phyloP scores from a whole-genome alignment of 331 rosid genomes.

The Acacia concinna region DNA sequence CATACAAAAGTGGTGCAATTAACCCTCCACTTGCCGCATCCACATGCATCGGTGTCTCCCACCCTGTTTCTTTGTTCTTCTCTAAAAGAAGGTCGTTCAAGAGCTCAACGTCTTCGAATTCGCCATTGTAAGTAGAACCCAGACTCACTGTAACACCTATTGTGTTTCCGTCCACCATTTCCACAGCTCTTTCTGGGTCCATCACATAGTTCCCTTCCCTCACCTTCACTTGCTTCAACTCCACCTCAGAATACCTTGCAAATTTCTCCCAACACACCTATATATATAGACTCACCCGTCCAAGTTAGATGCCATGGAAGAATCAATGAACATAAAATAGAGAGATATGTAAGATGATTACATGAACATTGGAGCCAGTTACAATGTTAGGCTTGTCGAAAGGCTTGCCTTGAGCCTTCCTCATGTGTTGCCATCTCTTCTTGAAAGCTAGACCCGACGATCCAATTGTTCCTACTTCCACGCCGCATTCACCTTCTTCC shows the following conservation, averaged over 20 bases:
- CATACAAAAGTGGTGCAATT: constrained; percentile 69
- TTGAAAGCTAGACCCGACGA: constrained; percentile 83
- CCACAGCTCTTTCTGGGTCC: constrained; percentile 69
- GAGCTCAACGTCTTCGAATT: constrained; percentile 71
- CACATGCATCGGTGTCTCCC: constrained; percentile 80
- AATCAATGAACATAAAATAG: not conserved
- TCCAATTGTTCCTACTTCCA: constrained; percentile 74
- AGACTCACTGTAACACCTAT: constrained; percentile 70
- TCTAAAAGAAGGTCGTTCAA: constrained; percentile 53
- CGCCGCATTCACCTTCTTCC: constrained; percentile 52
- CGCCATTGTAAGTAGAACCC: constrained; percentile 68
- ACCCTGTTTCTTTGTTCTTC: constrained; percentile 66
- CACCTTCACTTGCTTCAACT: constrained; percentile 61
- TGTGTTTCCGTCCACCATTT: constrained; percentile 71
- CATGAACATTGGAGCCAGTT: constrained; percentile 85
- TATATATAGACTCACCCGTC: not conserved
- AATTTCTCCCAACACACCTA: constrained; percentile 83
- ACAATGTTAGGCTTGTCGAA: constrained; percentile 73
- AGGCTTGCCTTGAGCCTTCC: constrained; percentile 48
- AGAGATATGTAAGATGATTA: not conserved
- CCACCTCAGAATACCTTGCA: constrained; percentile 71
- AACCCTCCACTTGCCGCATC: constrained; percentile 83
- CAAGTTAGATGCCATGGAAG: not conserved
- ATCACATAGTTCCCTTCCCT: constrained; percentile 60
- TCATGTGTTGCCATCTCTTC: constrained; percentile 70